Conservation (phyloP, 2,329 filamentous ascomycete species). For the Penicillium sp. region DNA sequence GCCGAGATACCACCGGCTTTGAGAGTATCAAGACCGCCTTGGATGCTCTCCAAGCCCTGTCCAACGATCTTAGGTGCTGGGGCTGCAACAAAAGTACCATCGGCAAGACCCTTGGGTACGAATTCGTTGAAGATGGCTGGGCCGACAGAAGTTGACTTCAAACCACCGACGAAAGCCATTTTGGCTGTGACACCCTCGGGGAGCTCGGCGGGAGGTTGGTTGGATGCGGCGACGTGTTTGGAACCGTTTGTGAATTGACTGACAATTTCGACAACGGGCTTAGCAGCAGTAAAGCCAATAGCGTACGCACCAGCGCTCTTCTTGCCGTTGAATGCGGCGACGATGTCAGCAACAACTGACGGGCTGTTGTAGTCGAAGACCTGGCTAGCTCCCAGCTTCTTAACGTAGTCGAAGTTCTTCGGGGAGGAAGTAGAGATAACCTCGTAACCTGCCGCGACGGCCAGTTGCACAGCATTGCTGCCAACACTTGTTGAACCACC, state of each 20-base stretch:
- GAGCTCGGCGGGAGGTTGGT: neutral
- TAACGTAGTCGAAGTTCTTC: slow-evolving; percentile 42
- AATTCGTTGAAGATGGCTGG: slow-evolving; percentile 27
- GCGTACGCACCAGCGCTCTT: slow-evolving; percentile 7
- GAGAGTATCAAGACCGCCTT: slow-evolving; percentile 37
- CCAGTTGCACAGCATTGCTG: slow-evolving; percentile 39
- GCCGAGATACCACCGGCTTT: slow-evolving; percentile 37
- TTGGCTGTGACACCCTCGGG: neutral
- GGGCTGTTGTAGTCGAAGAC: slow-evolving; percentile 43
- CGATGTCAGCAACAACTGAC: slow-evolving; percentile 7
- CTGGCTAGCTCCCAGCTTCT: slow-evolving; percentile 40
- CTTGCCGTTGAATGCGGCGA: slow-evolving; percentile 1
- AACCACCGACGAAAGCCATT: neutral
- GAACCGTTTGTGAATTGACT: neutral
- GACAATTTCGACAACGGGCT: neutral
- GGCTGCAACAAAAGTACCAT: slow-evolving; percentile 34
- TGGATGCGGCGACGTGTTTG: neutral
- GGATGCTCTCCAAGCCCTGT: slow-evolving; percentile 40
- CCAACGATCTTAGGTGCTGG: slow-evolving; percentile 41
- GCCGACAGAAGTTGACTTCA: slow-evolving; percentile 6
- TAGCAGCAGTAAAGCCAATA: neutral
- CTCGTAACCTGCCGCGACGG: slow-evolving; percentile 35
- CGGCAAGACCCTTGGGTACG: slow-evolving; percentile 35
- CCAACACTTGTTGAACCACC: slow-evolving; percentile 49
- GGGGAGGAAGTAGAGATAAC: slow-evolving; percentile 35